phyloP scores from a whole-genome alignment of 331 rosid species.

The Ulmus americana region DNA sequence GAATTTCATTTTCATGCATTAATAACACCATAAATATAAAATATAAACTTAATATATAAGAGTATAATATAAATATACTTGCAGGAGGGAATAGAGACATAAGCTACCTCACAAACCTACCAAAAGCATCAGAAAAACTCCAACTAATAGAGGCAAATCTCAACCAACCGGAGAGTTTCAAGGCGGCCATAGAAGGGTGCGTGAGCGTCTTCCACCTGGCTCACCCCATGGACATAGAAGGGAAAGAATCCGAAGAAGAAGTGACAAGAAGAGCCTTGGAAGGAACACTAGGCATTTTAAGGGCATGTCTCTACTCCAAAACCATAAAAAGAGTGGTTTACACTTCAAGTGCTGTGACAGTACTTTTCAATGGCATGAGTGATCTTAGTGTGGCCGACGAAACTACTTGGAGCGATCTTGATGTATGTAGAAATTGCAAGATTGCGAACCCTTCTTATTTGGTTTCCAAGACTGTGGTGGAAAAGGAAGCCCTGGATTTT shows the following conservation, averaged over 20 bases:
- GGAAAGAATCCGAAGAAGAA: conserved; percentile 32
- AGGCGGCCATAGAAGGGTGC: conserved; percentile 59
- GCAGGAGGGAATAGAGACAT: conserved; percentile 35
- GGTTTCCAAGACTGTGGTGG: conserved; percentile 51
- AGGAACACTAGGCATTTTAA: conserved; percentile 50
- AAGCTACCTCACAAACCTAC: conserved; percentile 49
- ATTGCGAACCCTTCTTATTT: conserved; percentile 19
- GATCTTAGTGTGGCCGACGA: conserved; percentile 32
- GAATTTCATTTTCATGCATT: too few species aligned
- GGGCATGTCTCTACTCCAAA: conserved; percentile 38
- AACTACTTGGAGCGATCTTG: conserved; percentile 54
- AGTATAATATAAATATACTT: background rate
- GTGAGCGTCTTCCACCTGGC: conserved; percentile 52
- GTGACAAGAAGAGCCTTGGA: conserved; percentile 38
- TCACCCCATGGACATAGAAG: conserved; percentile 28
- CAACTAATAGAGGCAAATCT: conserved; percentile 55
- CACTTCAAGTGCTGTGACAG: conserved; percentile 47
- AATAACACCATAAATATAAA: too few species aligned
- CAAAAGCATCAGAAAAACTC: conserved; percentile 41
- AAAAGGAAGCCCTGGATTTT: conserved; percentile 44
- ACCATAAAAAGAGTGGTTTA: conserved; percentile 56
- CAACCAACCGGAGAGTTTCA: conserved; percentile 47
- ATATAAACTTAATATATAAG: too few species aligned
- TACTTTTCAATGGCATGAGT: conserved; percentile 13
- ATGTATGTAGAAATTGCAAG: conserved; percentile 5